Conservation (phyloP, 2,329 filamentous ascomycete genomes). For the Colletotrichum sp. region DNA sequence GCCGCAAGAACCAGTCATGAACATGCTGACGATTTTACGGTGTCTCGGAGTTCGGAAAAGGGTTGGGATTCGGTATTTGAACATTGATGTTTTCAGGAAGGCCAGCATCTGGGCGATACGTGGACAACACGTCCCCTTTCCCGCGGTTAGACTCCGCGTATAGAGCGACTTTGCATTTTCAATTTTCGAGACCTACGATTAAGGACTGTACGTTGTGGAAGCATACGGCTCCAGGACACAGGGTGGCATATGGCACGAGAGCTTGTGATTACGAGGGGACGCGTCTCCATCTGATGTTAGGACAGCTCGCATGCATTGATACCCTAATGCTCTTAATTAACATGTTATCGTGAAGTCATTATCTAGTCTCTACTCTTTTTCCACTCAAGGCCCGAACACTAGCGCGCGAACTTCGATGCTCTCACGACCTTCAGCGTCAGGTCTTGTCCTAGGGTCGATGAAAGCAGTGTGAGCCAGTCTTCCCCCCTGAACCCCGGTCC, state of each 20-base stretch:
- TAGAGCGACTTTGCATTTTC: conserved; percentile 1
- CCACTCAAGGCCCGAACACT: conserved; percentile 73
- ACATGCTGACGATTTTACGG: neutral
- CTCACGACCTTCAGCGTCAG: conserved; percentile 75
- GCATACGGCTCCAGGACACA: neutral
- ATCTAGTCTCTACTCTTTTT: neutral
- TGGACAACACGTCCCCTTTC: neutral
- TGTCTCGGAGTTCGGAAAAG: conserved; percentile 15
- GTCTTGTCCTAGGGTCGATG: conserved; percentile 72
- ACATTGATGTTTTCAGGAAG: neutral
- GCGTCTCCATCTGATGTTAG: neutral
- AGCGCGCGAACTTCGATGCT: conserved; percentile 90
- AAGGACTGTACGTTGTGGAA: neutral
- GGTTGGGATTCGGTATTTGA: neutral
- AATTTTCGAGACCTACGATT: neutral
- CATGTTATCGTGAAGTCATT: conserved; percentile 5
- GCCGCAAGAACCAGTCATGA: conserved; percentile 36
- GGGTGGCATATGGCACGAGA: neutral
- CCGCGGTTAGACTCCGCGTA: neutral
- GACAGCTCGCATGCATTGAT: conserved; percentile 5
- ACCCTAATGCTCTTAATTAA: conserved; percentile 14
- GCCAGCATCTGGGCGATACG: neutral
- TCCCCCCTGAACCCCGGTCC: conserved; percentile 55
- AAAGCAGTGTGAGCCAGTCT: conserved; percentile 80
- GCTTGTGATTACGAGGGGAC: neutral